phyloP scores from a whole-genome alignment of 1,284 basidiomycete species.

The Leccinum pallidistipes region DNA sequence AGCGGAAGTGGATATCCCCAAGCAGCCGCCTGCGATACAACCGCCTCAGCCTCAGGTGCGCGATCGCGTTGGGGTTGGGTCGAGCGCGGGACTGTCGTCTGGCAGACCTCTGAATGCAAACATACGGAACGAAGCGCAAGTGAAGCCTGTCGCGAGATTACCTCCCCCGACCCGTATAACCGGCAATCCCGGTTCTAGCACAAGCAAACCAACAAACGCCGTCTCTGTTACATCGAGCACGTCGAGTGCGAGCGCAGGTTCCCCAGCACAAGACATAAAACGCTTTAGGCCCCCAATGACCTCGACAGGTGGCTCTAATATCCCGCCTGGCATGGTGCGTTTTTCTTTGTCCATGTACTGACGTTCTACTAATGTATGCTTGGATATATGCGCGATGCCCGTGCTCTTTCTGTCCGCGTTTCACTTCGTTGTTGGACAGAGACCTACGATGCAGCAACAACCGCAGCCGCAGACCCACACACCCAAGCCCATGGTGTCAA shows the following conservation, averaged over 20 bases:
- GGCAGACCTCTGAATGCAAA: not conserved
- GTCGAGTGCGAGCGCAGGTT: constrained; percentile 3
- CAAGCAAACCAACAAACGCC: constrained; percentile 6
- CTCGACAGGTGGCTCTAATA: constrained; percentile 54
- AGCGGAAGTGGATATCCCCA: constrained; percentile 1
- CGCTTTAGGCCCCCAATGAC: constrained; percentile 36
- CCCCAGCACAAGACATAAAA: constrained; percentile 12
- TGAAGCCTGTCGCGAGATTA: not conserved
- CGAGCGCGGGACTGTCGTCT: not conserved
- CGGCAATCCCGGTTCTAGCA: not conserved
- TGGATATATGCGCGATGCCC: constrained; percentile 6
- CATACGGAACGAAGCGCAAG: constrained; percentile 2
- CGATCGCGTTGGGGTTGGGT: constrained; percentile 2
- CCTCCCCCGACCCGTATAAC: not conserved
- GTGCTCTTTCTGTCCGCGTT: not conserved
- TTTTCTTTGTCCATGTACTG: not conserved
- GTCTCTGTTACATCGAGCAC: constrained; percentile 7
- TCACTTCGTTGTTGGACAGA: not conserved
- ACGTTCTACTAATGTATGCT: not conserved
- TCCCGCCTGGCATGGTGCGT: constrained; percentile 47
- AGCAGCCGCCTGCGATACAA: not conserved
- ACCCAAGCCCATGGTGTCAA: constrained; percentile 5
- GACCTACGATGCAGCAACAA: not conserved
- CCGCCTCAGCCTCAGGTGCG: constrained; percentile 6
- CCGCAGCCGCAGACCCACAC: not conserved